These are phyloP conservation scores for Bombardia bombarda DNA, from an alignment of 495 filamentous ascomycete genomes.

Conservation along the genomic window DNA sequence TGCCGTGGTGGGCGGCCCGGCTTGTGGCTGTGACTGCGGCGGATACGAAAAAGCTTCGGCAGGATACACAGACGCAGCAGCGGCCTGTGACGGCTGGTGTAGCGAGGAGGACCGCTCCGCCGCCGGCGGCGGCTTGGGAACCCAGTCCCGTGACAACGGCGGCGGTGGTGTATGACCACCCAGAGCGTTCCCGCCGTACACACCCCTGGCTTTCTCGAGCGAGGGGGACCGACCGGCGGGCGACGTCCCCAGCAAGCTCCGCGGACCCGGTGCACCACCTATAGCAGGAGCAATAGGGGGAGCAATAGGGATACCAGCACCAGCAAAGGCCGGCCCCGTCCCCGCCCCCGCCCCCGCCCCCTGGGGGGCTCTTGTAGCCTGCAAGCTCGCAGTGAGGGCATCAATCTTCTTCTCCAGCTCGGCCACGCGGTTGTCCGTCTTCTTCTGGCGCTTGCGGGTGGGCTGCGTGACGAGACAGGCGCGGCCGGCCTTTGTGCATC, in stretches of 20 bases:
- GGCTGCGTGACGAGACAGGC: constrained; percentile 76
- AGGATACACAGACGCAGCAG: neutral
- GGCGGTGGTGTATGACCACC: neutral
- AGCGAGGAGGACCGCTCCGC: neutral
- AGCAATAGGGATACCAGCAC: too few relatives aligned
- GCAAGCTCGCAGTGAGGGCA: constrained; percentile 69
- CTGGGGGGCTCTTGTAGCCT: constrained; percentile 40
- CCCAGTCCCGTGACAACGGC: neutral
- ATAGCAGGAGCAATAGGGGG: neutral
- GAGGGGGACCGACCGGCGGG: neutral
- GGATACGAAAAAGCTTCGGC: too few relatives aligned
- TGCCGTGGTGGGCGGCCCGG: constrained; percentile 12
- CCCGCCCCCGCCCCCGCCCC: neutral
- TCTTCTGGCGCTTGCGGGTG: constrained; percentile 83
- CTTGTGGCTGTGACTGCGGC: too few relatives aligned
- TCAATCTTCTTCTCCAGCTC: constrained; percentile 95
- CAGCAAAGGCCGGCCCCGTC: too few relatives aligned
- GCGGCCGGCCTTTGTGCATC: constrained; percentile 77
- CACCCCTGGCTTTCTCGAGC: neutral
- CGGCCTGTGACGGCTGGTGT: neutral
- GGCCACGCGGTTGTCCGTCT: constrained; percentile 83
- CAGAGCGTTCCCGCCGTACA: neutral
- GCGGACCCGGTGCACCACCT: neutral
- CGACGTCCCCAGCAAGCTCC: neutral
- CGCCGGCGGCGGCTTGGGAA: constrained; percentile 1